Percentiles rank a stretch among this genome's conserved stretches.
Conservation (phyloP, 345 rosid genomes). For the Pistacia atlantica region DNA sequence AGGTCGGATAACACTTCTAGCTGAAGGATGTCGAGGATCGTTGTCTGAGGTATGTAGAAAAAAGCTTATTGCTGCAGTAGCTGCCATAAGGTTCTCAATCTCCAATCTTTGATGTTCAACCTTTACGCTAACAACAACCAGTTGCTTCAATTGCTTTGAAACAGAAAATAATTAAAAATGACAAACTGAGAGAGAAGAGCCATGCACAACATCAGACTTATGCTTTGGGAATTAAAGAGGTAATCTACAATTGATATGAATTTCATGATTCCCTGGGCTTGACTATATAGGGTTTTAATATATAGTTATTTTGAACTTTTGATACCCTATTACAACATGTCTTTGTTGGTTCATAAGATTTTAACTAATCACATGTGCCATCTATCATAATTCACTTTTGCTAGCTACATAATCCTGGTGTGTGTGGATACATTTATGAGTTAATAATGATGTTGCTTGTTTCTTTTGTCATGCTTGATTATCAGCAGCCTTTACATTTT, state of each 20-base stretch:
- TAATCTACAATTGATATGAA: slow-evolving; percentile 16
- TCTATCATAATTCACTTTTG: too few species aligned
- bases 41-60: slow-evolving; percentile 23
- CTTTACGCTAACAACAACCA: slow-evolving; percentile 21
- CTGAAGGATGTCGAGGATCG: slow-evolving; percentile 98
- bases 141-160: slow-evolving; percentile 19
- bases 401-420: not conserved
- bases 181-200: slow-evolving; percentile 72
- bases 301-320: not conserved
- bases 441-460: not conserved
- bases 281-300: not conserved
- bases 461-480: not conserved
- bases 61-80: slow-evolving; percentile 7
- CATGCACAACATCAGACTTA: slow-evolving; percentile 94
- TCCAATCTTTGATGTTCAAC: slow-evolving; percentile 4
- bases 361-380: not conserved
- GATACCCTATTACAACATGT: not conserved
- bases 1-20: slow-evolving; percentile 79
- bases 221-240: slow-evolving; percentile 99
- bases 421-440: not conserved
- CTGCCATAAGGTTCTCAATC: slow-evolving; percentile 12
- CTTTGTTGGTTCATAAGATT: not conserved
- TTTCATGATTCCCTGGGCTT: slow-evolving; percentile 12
- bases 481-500: not conserved
- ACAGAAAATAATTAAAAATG: slow-evolving; percentile 69